A percentile compares a stretch with the other conserved stretches of the same genome.
Evolutionary conservation across 75 land plant genomes (phyloP).

Genomic region (Chamaecyparis obtusa): DNA sequence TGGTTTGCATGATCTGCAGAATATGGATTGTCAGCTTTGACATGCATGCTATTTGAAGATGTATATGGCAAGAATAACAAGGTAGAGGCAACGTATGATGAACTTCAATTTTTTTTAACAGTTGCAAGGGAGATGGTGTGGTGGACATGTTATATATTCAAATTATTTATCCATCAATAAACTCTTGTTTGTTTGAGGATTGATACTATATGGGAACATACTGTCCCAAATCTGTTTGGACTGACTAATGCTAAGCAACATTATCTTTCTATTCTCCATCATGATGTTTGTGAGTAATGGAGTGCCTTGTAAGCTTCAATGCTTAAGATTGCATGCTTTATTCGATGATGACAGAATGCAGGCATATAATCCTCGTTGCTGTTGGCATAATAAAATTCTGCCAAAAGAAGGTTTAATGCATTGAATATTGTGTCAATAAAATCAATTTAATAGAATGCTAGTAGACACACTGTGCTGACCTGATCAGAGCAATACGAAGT

Average conservation of each 20-base stretch:
- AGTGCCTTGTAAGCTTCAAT: not conserved
- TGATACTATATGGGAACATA: not conserved
- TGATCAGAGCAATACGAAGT: not conserved
- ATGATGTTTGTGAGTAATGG: not conserved
- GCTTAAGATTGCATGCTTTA: not conserved
- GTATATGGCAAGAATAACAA: not conserved
- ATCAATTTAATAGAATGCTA: not conserved
- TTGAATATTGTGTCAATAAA: not conserved
- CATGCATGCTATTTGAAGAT: not conserved
- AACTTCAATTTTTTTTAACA: not conserved
- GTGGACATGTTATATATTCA: not conserved
- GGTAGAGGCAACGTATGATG: not conserved
- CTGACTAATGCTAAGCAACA: not conserved
- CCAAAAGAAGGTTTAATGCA: not conserved
- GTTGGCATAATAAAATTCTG: not conserved
- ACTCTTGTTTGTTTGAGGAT: not conserved
- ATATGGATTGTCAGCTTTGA: not conserved
- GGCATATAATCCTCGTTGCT: not conserved
- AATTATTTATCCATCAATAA: constrained; percentile 7
- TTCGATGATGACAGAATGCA: not conserved
- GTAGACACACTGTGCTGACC: not conserved
- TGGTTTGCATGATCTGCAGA: not conserved
- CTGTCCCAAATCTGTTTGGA: not conserved
- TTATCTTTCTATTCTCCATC: not conserved
- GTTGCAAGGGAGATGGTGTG: constrained; percentile 5